A percentile compares a stretch with the other conserved stretches of the same genome.
phyloP scores from a whole-genome alignment of 192 early-diverging fungal species.

The Piromyces finnis region DNA sequence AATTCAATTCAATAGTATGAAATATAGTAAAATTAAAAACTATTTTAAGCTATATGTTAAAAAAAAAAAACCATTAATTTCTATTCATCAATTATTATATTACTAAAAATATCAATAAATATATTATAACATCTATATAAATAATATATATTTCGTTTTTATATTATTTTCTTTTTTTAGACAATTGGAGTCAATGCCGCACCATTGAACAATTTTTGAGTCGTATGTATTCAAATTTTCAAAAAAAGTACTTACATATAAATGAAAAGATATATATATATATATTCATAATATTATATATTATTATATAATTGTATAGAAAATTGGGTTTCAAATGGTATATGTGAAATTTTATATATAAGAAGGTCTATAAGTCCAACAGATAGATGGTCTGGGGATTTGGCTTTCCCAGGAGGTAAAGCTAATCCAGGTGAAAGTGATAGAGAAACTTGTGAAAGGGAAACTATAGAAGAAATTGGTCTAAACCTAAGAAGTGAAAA shows the following conservation, averaged over 20 bases:
- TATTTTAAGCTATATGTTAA: no score
- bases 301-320: neutral
- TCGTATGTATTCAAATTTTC: neutral
- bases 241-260: no score
- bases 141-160: no score
- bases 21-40: no score
- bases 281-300: no score
- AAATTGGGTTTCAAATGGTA: neutral
- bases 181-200: neutral
- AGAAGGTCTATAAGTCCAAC: neutral
- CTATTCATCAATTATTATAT: no score
- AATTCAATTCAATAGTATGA: no score
- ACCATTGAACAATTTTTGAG: neutral
- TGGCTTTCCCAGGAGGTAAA: neutral
- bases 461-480: neutral
- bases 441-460: neutral
- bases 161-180: neutral
- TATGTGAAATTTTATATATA: neutral
- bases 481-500: neutral
- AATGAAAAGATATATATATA: no score
- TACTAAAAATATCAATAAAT: no score
- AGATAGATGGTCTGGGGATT: neutral
- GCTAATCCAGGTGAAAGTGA: neutral
- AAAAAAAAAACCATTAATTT: no score
- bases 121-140: no score